These are phyloP conservation scores for Moringa oleifera DNA, from an alignment of 345 rosid species.

Conservation along the genomic window DNA sequence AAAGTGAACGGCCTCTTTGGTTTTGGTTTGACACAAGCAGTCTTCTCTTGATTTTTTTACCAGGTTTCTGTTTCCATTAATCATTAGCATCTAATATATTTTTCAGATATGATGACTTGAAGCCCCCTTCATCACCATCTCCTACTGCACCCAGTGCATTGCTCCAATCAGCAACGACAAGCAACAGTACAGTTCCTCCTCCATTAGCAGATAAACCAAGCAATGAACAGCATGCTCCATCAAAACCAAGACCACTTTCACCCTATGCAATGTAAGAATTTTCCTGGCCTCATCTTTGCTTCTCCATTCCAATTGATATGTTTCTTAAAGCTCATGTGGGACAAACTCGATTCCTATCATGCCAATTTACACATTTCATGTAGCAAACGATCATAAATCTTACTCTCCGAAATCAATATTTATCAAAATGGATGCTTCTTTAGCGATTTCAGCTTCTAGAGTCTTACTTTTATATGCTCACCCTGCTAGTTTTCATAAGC, in stretches of 20 bases:
- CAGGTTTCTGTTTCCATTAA: background rate
- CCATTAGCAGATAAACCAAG: slow-evolving; percentile 13
- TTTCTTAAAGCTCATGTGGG: too few species aligned
- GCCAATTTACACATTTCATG: too few species aligned
- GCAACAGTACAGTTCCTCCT: slow-evolving; percentile 19
- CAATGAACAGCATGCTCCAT: slow-evolving; percentile 14
- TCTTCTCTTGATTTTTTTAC: too few species aligned
- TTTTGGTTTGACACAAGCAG: slow-evolving; percentile 8
- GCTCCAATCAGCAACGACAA: slow-evolving; percentile 24
- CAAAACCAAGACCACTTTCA: slow-evolving; percentile 57
- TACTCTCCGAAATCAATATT: background rate
- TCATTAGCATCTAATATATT: slow-evolving; percentile 15
- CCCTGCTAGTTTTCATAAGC: too few species aligned
- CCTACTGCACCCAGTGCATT: slow-evolving; percentile 20
- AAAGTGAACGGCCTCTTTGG: too few species aligned
- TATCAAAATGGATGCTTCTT: too few species aligned
- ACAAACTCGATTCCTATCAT: background rate
- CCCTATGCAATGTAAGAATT: slow-evolving; percentile 50
- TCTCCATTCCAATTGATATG: background rate
- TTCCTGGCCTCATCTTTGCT: slow-evolving; percentile 2
- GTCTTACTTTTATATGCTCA: too few species aligned
- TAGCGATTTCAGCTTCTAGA: too few species aligned
- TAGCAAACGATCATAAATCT: background rate
- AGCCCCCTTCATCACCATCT: too few species aligned
- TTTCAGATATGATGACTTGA: too few species aligned